Evolutionary conservation across 2,329 filamentous ascomycete species (phyloP).

Genomic region (Colletotrichum higginsianum): DNA sequence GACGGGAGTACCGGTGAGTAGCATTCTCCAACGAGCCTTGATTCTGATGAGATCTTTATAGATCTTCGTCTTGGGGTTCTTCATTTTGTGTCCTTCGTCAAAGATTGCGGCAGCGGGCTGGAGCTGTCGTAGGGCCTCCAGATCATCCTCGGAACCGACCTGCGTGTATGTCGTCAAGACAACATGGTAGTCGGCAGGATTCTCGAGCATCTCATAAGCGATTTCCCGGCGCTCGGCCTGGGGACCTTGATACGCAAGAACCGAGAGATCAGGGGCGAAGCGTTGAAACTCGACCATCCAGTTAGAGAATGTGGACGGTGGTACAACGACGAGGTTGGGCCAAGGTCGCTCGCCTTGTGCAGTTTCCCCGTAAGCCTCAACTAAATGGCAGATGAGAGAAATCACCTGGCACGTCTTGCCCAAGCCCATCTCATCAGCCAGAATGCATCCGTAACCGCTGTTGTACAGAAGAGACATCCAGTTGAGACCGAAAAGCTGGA

Average conservation of each 20-base stretch:
- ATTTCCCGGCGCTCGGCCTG: conserved; percentile 78
- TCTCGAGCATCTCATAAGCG: conserved; percentile 75
- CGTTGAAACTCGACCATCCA: conserved; percentile 92
- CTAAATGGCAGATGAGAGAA: conserved; percentile 87
- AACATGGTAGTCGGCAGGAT: conserved; percentile 75
- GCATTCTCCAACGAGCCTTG: conserved; percentile 83
- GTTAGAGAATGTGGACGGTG: conserved; percentile 94
- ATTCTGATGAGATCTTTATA: conserved; percentile 87
- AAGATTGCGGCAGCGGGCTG: conserved; percentile 77
- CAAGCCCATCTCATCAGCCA: conserved; percentile 97
- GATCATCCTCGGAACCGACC: conserved; percentile 65
- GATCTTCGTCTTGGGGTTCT: conserved; percentile 86
- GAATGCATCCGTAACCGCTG: conserved; percentile 85
- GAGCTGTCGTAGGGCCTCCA: conserved; percentile 65
- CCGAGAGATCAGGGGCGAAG: conserved; percentile 84
- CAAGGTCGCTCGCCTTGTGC: conserved; percentile 62
- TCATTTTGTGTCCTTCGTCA: conserved; percentile 94
- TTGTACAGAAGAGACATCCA: conserved; percentile 91
- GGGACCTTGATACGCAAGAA: conserved; percentile 79
- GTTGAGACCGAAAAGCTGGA: conserved; percentile 94
- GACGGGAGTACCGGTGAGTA: conserved; percentile 91
- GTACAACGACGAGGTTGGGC: conserved; percentile 90
- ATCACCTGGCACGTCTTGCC: conserved; percentile 99
- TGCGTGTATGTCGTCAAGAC: conserved; percentile 75
- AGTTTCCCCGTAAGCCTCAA: conserved; percentile 69